Percentiles rank a stretch among this genome's conserved stretches.
phyloP scores from a whole-genome alignment of 2,329 filamentous ascomycete species.

The Exophiala oligosperma region DNA sequence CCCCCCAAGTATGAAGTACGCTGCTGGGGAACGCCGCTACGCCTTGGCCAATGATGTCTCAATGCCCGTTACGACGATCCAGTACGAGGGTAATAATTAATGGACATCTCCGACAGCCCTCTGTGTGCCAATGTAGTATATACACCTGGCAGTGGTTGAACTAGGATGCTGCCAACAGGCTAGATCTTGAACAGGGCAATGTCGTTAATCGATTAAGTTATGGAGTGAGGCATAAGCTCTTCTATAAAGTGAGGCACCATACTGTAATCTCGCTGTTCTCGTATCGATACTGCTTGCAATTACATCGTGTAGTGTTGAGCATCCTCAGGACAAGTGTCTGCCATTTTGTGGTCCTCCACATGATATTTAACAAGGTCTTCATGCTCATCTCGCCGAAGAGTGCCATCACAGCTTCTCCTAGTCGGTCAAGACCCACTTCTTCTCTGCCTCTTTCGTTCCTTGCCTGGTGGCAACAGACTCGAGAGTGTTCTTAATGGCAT shows the following conservation, averaged over 20 bases:
- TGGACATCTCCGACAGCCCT: background rate
- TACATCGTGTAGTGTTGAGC: too few species aligned
- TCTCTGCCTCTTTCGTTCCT: slow-evolving; percentile 62
- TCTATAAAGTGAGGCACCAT: too few species aligned
- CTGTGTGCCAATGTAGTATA: background rate
- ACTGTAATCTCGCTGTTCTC: too few species aligned
- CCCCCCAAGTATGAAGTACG: background rate
- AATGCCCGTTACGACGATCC: background rate
- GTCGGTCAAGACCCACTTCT: slow-evolving; percentile 58
- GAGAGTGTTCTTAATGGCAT: slow-evolving; percentile 70
- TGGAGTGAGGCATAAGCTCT: too few species aligned
- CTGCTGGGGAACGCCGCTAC: background rate
- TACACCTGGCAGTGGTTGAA: background rate
- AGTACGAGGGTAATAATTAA: background rate
- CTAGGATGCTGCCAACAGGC: background rate
- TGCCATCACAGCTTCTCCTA: background rate
- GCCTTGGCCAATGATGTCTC: background rate
- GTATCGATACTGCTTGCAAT: too few species aligned
- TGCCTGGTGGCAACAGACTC: slow-evolving; percentile 64
- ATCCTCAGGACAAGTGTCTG: too few species aligned
- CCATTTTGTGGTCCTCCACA: background rate
- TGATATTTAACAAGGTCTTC: too few species aligned
- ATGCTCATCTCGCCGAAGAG: too few species aligned
- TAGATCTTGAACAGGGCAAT: too few species aligned
- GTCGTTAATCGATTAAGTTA: too few species aligned